Base-by-base conservation (phyloP, 2,329 filamentous ascomycete species). In the Dothiorella sarmentorum region DNA sequence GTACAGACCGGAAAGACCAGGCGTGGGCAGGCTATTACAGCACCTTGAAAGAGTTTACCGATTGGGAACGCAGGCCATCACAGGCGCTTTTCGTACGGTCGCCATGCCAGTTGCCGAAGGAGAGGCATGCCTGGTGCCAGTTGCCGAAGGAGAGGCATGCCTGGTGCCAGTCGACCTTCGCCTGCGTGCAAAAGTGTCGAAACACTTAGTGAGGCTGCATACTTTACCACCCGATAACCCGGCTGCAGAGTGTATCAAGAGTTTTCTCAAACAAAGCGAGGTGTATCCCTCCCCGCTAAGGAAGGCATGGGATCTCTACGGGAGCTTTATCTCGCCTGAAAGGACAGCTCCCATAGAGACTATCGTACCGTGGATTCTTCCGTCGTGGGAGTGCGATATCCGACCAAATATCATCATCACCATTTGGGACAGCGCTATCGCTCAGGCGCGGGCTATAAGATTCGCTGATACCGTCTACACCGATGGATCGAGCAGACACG, bases 121-220 rank as follows among this genome's bases (percentile, higher is more conserved):
- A 26, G 47, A 52, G 31, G 47, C 47, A 15, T 37, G 47, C 47
- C 47, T 52, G 15, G 18, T 17, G n/a, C 31, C 18, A 24, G 47
- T 52, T 4, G 47, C n/a, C n/a, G n/a, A n/a, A n/a, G n/a, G n/a
- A n/a, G n/a, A n/a, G 31, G 47, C 47, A 15, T 37, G 47, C 47
- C 47, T 52, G 15, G 18, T 17, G n/a, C 31, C 18, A 24, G 47
- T 52, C 9, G 47, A 52, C 9, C 18, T 52, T 27, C 47, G 47
- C 7, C 15, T 52, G n/a, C 29, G 47, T 7, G 31, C 31, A 9
- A 52, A 52, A 38, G 47, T 52, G 11, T 26, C 47, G 18, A 52
- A 52, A 26, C 17, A 52, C 18, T 18, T 52, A 15, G 31, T 24
- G 38, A 38, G 47, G 20, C 31, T 38, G 18, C 38, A 52, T 10